Evolutionary conservation across 129 eudicot genomes (phyloP).

Genomic region (Sambucus nigra): DNA sequence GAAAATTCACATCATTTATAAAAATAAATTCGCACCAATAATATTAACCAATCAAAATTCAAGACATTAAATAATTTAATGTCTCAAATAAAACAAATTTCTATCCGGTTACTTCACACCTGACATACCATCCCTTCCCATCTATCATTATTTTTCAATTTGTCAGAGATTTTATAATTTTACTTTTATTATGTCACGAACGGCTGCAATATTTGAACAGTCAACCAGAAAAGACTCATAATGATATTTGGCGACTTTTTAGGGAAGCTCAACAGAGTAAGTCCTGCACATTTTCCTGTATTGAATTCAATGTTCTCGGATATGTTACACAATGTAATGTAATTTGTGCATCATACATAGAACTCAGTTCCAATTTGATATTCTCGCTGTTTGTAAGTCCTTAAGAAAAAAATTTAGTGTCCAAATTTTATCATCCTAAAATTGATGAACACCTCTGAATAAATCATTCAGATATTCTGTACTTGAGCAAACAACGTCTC

Average conservation of each 20-base stretch:
- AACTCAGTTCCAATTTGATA: too few relatives aligned
- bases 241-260: constrained; percentile 47
- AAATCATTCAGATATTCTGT: constrained; percentile 43
- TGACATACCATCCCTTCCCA: neutral
- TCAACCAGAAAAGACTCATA: constrained; percentile 27
- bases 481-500: constrained; percentile 55
- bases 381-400: too few relatives aligned
- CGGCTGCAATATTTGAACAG: constrained; percentile 10
- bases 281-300: constrained; percentile 7
- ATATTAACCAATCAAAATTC: too few relatives aligned
- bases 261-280: constrained; percentile 61
- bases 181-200: too few relatives aligned
- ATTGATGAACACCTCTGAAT: too few relatives aligned
- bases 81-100: too few relatives aligned
- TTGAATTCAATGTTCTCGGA: constrained; percentile 19
- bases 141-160: constrained; percentile 1
- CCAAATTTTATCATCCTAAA: too few relatives aligned
- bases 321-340: constrained; percentile 9
- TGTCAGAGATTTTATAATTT: too few relatives aligned
- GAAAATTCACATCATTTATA: too few relatives aligned
- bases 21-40: too few relatives aligned
- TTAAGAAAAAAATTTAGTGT: too few relatives aligned
- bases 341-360: neutral
- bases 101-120: constrained; percentile 3
- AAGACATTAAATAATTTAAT: too few relatives aligned